Percentiles rank a stretch among this genome's conserved stretches.
phyloP scores from a whole-genome alignment of 768 basidiomycete genomes.

The Cubamyces sp. region DNA sequence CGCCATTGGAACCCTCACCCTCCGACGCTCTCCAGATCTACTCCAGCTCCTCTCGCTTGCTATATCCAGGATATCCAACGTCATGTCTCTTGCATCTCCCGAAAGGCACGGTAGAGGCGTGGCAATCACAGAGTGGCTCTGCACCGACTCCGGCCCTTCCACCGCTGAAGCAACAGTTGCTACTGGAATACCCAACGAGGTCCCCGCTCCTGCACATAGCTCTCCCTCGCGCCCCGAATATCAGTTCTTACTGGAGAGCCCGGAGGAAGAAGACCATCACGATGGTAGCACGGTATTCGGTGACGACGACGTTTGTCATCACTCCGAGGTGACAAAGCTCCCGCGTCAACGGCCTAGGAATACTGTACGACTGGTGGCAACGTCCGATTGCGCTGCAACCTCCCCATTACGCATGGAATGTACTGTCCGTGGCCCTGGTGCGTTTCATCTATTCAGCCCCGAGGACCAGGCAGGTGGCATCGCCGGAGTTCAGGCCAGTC shows the following conservation, averaged over 20 bases:
- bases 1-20: too few relatives aligned
- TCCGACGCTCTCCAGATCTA: too few relatives aligned
- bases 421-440: background rate
- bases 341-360: background rate
- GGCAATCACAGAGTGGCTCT: too few relatives aligned
- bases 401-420: background rate
- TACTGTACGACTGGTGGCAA: background rate
- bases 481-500: background rate
- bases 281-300: constrained; percentile 2
- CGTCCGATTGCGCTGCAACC: background rate
- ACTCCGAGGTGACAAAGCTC: background rate
- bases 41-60: too few relatives aligned
- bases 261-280: background rate
- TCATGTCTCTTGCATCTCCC: too few relatives aligned
- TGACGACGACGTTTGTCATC: background rate
- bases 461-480: background rate
- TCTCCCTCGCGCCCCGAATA: background rate
- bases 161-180: too few relatives aligned
- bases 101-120: too few relatives aligned
- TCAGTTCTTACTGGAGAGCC: background rate
- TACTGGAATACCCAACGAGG: too few relatives aligned
- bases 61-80: too few relatives aligned
- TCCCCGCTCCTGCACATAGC: too few relatives aligned
- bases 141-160: too few relatives aligned
- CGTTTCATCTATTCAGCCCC: background rate